These are phyloP conservation scores for Sugiyamaella floridensis DNA, from an alignment of 805 yeast species.

Conservation along the genomic window DNA sequence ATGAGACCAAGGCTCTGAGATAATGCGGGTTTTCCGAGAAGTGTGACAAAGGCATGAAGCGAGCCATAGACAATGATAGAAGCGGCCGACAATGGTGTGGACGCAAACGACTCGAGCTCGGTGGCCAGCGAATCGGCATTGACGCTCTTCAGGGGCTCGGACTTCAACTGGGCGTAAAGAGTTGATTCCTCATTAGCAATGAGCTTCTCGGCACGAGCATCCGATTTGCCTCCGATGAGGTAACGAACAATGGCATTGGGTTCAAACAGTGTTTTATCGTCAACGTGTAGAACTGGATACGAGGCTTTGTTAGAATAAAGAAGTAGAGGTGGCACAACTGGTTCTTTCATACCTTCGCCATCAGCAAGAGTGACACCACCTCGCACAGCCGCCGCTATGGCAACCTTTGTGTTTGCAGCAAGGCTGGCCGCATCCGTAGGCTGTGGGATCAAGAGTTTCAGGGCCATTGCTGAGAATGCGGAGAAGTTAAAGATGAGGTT, in stretches of 20 bases:
- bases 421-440: constrained; percentile 2
- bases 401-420: constrained; percentile 4
- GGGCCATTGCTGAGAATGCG: neutral
- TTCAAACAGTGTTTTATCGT: constrained; percentile 34
- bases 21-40: constrained; percentile 28
- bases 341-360: neutral
- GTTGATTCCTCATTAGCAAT: constrained; percentile 36
- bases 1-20: constrained; percentile 25
- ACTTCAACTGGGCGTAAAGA: constrained; percentile 31
- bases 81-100: constrained; percentile 29
- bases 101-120: constrained; percentile 21
- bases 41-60: constrained; percentile 34
- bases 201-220: constrained; percentile 21
- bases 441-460: constrained; percentile 6
- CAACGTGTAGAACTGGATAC: constrained; percentile 16
- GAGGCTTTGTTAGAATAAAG: neutral
- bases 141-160: constrained; percentile 22
- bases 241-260: constrained; percentile 48
- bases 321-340: neutral
- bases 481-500: neutral
- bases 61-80: constrained; percentile 42
- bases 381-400: constrained; percentile 4
- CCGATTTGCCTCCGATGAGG: constrained; percentile 16
- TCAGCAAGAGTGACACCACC: constrained; percentile 1
- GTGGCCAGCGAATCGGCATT: constrained; percentile 19